Percentiles rank a stretch among this genome's conserved stretches.
phyloP scores from a whole-genome alignment of 257 asterid genomes.

The Solanum gandarillasii region DNA sequence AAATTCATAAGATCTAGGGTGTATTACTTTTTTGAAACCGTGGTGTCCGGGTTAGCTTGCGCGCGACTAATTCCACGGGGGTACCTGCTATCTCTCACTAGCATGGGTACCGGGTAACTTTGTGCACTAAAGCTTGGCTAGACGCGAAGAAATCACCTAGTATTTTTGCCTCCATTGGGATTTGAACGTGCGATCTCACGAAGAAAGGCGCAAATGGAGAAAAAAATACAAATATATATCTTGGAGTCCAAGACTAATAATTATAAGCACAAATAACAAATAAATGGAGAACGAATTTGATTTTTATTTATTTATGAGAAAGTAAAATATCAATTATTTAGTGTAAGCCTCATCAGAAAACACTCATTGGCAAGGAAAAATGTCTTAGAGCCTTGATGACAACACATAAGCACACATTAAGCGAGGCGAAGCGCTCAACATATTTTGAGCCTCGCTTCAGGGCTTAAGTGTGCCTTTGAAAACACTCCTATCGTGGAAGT shows the following conservation, averaged over 20 bases:
- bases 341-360: neutral
- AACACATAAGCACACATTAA: neutral
- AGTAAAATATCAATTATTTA: neutral
- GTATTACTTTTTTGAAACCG: neutral
- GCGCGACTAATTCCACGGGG: neutral
- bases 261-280: neutral
- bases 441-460: neutral
- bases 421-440: neutral
- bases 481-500: neutral
- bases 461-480: neutral
- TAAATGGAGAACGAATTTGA: neutral
- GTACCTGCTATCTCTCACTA: neutral
- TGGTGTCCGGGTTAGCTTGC: neutral
- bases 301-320: neutral
- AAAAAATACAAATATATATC: neutral
- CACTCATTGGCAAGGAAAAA: neutral
- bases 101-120: neutral
- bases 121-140: neutral
- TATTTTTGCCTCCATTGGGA: neutral
- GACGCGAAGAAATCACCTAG: neutral
- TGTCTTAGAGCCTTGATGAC: neutral
- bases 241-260: neutral
- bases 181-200: neutral
- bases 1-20: neutral
- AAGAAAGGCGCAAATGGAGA: neutral